A percentile compares a stretch with the other conserved stretches of the same genome.
These are phyloP conservation scores for Fusarium sp. DNA, from an alignment of 2,329 filamentous ascomycete genomes.

Conservation along the genomic window DNA sequence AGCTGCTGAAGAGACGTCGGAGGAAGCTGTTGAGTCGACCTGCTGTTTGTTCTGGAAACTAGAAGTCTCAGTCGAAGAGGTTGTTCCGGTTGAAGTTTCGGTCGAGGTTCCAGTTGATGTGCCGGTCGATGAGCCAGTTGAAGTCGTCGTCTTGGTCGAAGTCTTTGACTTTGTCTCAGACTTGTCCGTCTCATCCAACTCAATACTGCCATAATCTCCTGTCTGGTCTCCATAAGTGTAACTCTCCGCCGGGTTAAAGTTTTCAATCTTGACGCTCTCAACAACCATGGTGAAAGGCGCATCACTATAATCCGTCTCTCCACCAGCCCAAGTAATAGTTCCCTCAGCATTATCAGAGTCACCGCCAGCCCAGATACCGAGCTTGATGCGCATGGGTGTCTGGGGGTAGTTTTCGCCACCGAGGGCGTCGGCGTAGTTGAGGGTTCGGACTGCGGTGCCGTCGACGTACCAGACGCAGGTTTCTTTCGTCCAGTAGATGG, in stretches of 20 bases:
- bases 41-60: slow-evolving; percentile 27
- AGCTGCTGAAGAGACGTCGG: background rate
- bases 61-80: slow-evolving; percentile 1
- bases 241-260: slow-evolving; percentile 51
- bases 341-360: slow-evolving; percentile 61
- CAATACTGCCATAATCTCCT: slow-evolving; percentile 42
- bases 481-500: slow-evolving; percentile 74
- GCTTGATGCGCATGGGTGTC: slow-evolving; percentile 75
- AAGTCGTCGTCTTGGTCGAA: background rate
- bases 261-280: slow-evolving; percentile 57
- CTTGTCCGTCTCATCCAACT: slow-evolving; percentile 30
- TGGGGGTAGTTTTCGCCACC: slow-evolving; percentile 70
- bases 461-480: slow-evolving; percentile 71
- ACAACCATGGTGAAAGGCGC: slow-evolving; percentile 72
- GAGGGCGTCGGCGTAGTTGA: slow-evolving; percentile 58
- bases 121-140: slow-evolving; percentile 8
- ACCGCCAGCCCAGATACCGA: slow-evolving; percentile 67
- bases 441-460: slow-evolving; percentile 49
- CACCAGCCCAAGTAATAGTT: slow-evolving; percentile 76
- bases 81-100: background rate
- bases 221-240: slow-evolving; percentile 44
- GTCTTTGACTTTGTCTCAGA: slow-evolving; percentile 5
- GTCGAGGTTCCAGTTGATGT: slow-evolving; percentile 5
- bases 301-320: slow-evolving; percentile 53
- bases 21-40: background rate